These are phyloP conservation scores for Calonectria pseudoturangicola DNA, from an alignment of 2,329 filamentous ascomycete genomes.

Conservation along the genomic window DNA sequence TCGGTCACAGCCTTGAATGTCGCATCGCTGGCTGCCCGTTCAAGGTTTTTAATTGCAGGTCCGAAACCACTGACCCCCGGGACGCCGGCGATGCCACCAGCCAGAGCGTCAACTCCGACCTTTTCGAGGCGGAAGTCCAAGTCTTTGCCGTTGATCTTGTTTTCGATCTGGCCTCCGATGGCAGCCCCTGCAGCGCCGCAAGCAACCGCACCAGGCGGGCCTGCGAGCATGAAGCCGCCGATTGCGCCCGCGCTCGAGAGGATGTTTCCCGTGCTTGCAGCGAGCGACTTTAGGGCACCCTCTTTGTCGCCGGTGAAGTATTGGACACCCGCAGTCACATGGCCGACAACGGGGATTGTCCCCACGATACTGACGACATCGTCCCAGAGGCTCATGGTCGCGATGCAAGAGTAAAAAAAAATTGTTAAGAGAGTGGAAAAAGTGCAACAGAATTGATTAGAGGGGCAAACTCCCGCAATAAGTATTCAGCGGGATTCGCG, in stretches of 20 bases:
- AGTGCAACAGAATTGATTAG: neutral
- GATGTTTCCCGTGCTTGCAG: neutral
- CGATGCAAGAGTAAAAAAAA: neutral
- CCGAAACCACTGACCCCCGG: neutral
- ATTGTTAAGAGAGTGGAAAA: neutral
- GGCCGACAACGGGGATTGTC: conserved; percentile 1
- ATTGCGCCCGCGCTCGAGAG: conserved; percentile 7
- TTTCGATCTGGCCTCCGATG: conserved; percentile 15
- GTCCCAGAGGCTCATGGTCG: conserved; percentile 1
- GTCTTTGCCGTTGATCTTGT: conserved; percentile 7
- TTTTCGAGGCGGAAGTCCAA: neutral
- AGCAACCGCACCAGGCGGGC: conserved; percentile 2
- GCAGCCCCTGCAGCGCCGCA: conserved; percentile 10
- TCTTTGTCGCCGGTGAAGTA: conserved; percentile 11
- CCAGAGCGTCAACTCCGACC: neutral
- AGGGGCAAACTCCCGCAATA: neutral
- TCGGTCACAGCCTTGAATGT: too few relatives aligned
- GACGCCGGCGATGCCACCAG: neutral
- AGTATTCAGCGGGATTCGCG: neutral
- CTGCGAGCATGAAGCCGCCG: neutral
- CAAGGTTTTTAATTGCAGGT: neutral
- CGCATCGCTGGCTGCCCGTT: neutral
- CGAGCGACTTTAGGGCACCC: conserved; percentile 7
- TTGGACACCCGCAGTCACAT: conserved; percentile 3
- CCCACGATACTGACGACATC: conserved; percentile 4